A percentile compares a stretch with the other conserved stretches of the same genome.
phyloP scores from a whole-genome alignment of 495 filamentous ascomycete genomes.

The Viridothelium virens region DNA sequence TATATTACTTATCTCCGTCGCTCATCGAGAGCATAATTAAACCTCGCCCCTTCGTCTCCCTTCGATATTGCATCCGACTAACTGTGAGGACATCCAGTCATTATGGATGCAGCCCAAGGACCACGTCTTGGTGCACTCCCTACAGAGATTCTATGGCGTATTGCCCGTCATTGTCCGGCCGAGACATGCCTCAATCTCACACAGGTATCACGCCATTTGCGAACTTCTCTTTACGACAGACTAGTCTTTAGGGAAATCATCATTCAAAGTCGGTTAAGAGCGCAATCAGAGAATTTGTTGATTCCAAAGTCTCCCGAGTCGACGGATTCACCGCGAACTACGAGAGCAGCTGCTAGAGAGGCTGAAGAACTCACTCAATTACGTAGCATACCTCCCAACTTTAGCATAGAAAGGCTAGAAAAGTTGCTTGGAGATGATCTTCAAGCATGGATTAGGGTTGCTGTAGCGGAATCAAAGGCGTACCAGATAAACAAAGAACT shows the following conservation, averaged over 20 bases:
- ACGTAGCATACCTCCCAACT: neutral
- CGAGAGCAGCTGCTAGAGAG: neutral
- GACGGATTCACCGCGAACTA: neutral
- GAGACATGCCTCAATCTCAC: neutral
- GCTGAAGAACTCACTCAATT: neutral
- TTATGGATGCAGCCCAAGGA: neutral
- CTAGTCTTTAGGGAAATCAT: neutral
- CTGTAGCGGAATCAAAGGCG: constrained; percentile 1
- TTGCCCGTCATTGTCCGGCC: neutral
- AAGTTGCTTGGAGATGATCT: neutral
- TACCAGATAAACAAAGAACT: neutral
- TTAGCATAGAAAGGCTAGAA: neutral
- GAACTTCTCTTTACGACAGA: neutral
- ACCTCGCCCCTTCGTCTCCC: neutral
- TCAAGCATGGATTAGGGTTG: constrained; percentile 2
- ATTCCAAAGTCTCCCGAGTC: neutral
- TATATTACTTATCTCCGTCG: neutral
- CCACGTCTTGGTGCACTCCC: neutral
- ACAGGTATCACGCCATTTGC: neutral
- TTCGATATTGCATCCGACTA: neutral
- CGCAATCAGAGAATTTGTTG: neutral
- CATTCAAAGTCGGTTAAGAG: neutral
- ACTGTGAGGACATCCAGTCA: neutral
- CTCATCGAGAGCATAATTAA: neutral
- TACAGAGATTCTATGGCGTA: constrained; percentile 5